These are phyloP conservation scores for Phialocephala subalpina DNA, from an alignment of 2,329 filamentous ascomycete genomes.

Conservation along the genomic window DNA sequence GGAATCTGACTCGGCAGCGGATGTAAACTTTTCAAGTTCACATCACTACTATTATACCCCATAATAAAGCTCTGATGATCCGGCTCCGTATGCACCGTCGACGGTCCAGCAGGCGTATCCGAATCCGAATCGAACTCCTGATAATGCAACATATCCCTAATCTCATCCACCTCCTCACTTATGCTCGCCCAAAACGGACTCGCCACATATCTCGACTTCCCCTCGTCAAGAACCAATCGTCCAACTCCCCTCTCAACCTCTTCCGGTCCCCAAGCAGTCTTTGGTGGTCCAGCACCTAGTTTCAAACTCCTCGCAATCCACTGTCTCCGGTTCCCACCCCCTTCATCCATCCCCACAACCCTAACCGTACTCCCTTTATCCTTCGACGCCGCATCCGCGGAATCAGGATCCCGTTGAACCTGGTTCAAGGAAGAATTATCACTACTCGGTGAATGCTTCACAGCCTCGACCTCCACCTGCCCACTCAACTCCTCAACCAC, in stretches of 20 bases:
- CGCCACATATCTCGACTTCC: conserved; percentile 75
- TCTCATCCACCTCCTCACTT: conserved; percentile 66
- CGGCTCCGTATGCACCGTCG: conserved; percentile 64
- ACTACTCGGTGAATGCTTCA: conserved; percentile 39
- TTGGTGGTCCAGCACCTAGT: conserved; percentile 39
- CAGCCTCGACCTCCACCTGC: conserved; percentile 54
- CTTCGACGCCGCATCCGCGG: conserved; percentile 14
- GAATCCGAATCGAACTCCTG: conserved; percentile 39
- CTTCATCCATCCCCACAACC: conserved; percentile 42
- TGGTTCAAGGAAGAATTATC: conserved; percentile 31
- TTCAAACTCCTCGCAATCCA: conserved; percentile 38
- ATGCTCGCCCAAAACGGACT: conserved; percentile 79
- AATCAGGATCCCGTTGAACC: conserved; percentile 33
- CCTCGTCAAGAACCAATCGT: conserved; percentile 73
- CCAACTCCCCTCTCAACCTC: conserved; percentile 62
- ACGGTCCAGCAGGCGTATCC: conserved; percentile 39
- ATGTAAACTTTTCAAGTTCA: conserved; percentile 70
- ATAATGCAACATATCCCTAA: conserved; percentile 42
- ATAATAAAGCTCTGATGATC: conserved; percentile 77
- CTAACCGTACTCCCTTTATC: conserved; percentile 27
- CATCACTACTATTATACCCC: conserved; percentile 74
- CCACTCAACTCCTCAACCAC: conserved; percentile 76
- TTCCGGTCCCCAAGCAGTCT: conserved; percentile 44
- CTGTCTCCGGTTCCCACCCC: conserved; percentile 33
- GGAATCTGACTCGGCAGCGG: conserved; percentile 71